A percentile compares a stretch with the other conserved stretches of the same genome.
These are phyloP conservation scores for Drechslerella dactyloides DNA, from an alignment of 2,329 filamentous ascomycete genomes.

Conservation along the genomic window DNA sequence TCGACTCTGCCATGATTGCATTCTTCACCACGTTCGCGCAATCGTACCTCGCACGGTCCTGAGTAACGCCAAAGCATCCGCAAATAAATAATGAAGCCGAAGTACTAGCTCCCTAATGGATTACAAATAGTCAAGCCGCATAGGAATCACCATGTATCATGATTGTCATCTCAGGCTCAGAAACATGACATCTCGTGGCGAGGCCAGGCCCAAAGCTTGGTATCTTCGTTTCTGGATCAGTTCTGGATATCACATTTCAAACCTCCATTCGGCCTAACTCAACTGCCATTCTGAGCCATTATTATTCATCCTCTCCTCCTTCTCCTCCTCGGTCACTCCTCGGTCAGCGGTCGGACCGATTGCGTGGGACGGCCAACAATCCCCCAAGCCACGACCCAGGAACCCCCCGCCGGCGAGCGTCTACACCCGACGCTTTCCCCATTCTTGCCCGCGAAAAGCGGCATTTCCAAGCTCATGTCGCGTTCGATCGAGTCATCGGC, in stretches of 20 bases:
- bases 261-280: neutral
- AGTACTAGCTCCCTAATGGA: neutral
- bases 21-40: constrained; percentile 17
- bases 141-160: neutral
- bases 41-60: no score
- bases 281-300: constrained; percentile 23
- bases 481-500: constrained; percentile 8
- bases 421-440: constrained; percentile 31
- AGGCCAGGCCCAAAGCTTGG: neutral
- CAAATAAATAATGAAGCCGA: neutral
- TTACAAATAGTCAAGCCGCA: neutral
- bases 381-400: constrained; percentile 25
- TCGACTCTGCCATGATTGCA: constrained; percentile 7
- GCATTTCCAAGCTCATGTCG: constrained; percentile 21
- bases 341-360: constrained; percentile 38
- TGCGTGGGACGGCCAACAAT: constrained; percentile 24
- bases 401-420: constrained; percentile 36
- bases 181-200: no score
- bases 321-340: constrained; percentile 11
- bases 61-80: no score
- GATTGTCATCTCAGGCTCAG: no score
- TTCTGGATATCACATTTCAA: neutral
- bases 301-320: constrained; percentile 28
- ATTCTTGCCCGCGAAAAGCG: constrained; percentile 21
- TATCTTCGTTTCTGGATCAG: neutral